Base-by-base conservation (phyloP, 2,329 filamentous ascomycete species). In the Xylaria digitata region DNA sequence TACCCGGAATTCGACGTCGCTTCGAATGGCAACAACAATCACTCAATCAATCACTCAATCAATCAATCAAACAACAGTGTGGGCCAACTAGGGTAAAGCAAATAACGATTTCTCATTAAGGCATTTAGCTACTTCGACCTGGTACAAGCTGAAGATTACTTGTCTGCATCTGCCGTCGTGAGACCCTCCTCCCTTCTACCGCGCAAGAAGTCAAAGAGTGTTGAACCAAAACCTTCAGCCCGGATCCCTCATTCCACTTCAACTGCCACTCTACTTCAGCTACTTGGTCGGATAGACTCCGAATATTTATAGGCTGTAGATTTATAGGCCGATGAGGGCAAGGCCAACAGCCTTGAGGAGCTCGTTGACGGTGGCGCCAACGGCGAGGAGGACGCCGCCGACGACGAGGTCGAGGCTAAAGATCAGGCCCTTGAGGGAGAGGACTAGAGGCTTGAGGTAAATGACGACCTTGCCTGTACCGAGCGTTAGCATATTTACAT, bases 321-420 rank as follows among this genome's bases (percentile, higher is more conserved):
- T 9, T 55, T 19, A 43, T 3, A 55, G 53, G 46, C 66, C 72
- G 5, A 73, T 66, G 21, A 75, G 71, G 2, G 70, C 72, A n/a
- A 75, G 65, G 8, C 72, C 73, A 37, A 75, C 72, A 11, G 71
- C 70, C 61, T 65, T 68, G 37, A 75, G 71, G 23, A 75, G 71
- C 60, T 75, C 70, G 56, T 74, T 68, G 34, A 62, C 71, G 46
- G 72, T 70, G 56, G 63, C 60, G 50, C 66, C 70, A 21, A 75
- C 72, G n/a, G 67, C 69, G 46, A 72, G 23, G 13, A 75, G 71
- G 15, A 71, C 55, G 13, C 71, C 68, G 17, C 68, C 63, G 17
- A 75, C 71, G n/a, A 73, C 72, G 37, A 64, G 61, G 65, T 74
- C 71, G 40, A 75, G 72, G 13, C 68, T 67, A 67, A 72, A 73